Evolutionary conservation across 441 rosid species (phyloP).

Genomic region (Cnidoscolus chayamansa): DNA sequence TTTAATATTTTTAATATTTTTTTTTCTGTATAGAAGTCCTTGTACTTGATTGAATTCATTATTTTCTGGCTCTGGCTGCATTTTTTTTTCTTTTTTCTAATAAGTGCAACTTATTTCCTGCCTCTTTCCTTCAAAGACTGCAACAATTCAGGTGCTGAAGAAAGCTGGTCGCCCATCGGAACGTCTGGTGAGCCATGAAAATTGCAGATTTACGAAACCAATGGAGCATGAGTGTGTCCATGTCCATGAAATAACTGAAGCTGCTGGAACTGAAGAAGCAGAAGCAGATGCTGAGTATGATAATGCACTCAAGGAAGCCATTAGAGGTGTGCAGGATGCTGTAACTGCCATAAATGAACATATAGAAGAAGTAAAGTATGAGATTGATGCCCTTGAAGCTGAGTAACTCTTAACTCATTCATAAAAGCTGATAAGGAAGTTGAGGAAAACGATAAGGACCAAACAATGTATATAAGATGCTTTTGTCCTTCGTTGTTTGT

Average conservation of each 20-base stretch:
- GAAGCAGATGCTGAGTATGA: conserved; percentile 82
- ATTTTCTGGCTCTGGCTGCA: background rate
- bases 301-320: conserved; percentile 79
- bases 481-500: no score
- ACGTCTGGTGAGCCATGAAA: conserved; percentile 62
- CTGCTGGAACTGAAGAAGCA: conserved; percentile 71
- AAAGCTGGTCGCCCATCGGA: conserved; percentile 82
- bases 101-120: background rate
- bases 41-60: background rate
- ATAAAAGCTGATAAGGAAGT: background rate
- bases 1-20: background rate
- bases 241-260: conserved; percentile 76
- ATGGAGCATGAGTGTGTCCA: conserved; percentile 72
- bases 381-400: conserved; percentile 63
- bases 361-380: conserved; percentile 71
- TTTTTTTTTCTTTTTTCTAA: background rate
- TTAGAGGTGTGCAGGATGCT: conserved; percentile 82
- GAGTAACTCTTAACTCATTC: conserved; percentile 21
- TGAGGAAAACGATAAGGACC: no score
- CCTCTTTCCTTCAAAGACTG: conserved; percentile 41
- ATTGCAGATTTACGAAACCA: conserved; percentile 63
- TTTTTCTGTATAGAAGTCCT: background rate
- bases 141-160: conserved; percentile 77
- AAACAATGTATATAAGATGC: no score
- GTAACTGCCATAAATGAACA: conserved; percentile 74